phyloP scores from a whole-genome alignment of 176 grass and related monocot genomes.

The Rhynchospora breviuscula region DNA sequence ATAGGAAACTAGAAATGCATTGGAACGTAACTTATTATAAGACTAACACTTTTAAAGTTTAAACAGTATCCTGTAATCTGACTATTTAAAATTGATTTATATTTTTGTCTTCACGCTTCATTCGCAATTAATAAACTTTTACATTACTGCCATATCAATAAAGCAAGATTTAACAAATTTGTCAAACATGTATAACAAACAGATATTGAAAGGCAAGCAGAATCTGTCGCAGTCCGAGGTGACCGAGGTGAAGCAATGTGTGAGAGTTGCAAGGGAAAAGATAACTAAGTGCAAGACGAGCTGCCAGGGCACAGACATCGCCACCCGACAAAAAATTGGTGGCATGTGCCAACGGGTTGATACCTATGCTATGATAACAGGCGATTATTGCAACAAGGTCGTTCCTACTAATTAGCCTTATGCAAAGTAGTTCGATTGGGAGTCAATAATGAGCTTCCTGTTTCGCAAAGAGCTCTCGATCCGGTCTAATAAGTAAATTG shows the following conservation, averaged over 20 bases:
- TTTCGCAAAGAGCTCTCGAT: not conserved
- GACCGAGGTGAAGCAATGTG: not conserved
- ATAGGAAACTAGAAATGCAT: too few relatives aligned
- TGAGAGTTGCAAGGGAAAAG: not conserved
- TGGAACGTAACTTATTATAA: too few relatives aligned
- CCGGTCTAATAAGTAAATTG: not conserved
- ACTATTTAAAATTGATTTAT: too few relatives aligned
- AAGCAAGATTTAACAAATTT: not conserved
- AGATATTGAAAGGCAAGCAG: constrained; percentile 7
- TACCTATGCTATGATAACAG: not conserved
- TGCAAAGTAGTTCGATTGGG: not conserved
- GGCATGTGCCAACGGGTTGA: not conserved
- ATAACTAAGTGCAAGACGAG: not conserved
- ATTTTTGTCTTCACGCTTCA: too few relatives aligned
- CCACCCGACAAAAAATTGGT: not conserved
- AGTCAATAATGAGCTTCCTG: not conserved
- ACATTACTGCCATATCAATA: not conserved
- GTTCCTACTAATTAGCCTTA: not conserved
- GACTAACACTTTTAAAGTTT: too few relatives aligned
- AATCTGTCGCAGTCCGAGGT: not conserved
- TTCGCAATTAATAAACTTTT: too few relatives aligned
- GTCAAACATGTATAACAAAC: not conserved
- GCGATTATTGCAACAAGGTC: not conserved
- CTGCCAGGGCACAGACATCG: not conserved
- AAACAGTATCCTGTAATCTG: too few relatives aligned